A percentile compares a stretch with the other conserved stretches of the same genome.
These are phyloP conservation scores for Amylocarpus encephaloides DNA, from an alignment of 2,329 filamentous ascomycete species.

Conservation along the genomic window DNA sequence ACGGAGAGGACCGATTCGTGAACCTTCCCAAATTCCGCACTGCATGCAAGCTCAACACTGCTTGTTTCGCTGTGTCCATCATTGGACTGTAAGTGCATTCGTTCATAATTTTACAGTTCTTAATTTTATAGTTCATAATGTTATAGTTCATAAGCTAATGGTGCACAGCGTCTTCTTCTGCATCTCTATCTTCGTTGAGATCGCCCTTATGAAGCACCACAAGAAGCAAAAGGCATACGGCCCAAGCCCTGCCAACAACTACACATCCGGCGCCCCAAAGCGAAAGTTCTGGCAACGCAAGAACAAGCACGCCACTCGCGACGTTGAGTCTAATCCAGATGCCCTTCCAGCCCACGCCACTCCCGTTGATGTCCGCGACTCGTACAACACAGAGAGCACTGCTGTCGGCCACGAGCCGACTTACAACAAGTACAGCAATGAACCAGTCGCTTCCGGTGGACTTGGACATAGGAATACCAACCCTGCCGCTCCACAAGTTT, in stretches of 20 bases:
- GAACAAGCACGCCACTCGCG: slow-evolving; percentile 8
- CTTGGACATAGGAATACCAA: no score
- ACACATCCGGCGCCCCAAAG: slow-evolving; percentile 52
- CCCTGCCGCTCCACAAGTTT: no score
- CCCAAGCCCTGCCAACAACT: slow-evolving; percentile 58
- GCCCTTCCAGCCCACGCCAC: slow-evolving; percentile 35
- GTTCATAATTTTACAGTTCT: no score
- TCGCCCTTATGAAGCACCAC: slow-evolving; percentile 63
- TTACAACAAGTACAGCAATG: neutral
- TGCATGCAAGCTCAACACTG: slow-evolving; percentile 71
- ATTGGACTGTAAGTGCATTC: slow-evolving; percentile 59
- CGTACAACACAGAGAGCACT: slow-evolving; percentile 26
- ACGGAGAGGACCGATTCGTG: slow-evolving; percentile 40
- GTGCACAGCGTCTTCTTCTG: slow-evolving; percentile 62
- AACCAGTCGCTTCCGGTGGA: neutral
- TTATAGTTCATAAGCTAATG: slow-evolving; percentile 1
- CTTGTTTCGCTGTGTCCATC: slow-evolving; percentile 70
- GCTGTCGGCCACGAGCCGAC: slow-evolving; percentile 13
- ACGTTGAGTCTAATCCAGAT: slow-evolving; percentile 27
- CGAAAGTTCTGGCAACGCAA: slow-evolving; percentile 32
- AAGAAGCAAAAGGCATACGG: slow-evolving; percentile 69
- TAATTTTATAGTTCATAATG: slow-evolving; percentile 2
- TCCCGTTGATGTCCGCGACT: slow-evolving; percentile 31
- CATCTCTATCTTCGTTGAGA: slow-evolving; percentile 62
- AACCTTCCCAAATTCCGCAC: slow-evolving; percentile 40